Evolutionary conservation across 2,329 filamentous ascomycete species (phyloP).

Genomic region (Fusarium anthophilum): DNA sequence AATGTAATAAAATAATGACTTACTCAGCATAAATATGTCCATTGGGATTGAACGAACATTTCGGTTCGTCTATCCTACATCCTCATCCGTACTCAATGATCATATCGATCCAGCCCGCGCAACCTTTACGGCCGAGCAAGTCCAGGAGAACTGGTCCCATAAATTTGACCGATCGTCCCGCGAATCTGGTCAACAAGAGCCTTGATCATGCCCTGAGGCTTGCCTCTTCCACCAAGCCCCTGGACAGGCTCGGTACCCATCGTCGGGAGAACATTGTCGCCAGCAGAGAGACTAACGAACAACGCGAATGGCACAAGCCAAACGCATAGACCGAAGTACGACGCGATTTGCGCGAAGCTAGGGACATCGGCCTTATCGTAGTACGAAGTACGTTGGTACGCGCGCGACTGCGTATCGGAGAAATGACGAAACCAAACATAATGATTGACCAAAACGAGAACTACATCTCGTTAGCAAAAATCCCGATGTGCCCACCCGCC

Average conservation of each 20-base stretch:
- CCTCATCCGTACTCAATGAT: not conserved
- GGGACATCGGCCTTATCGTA: slow-evolving; percentile 74
- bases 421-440: slow-evolving; percentile 98
- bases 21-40: not conserved
- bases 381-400: slow-evolving; percentile 68
- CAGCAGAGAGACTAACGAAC: slow-evolving; percentile 92
- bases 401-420: slow-evolving; percentile 67
- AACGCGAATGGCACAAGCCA: slow-evolving; percentile 96
- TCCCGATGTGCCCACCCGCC: rapidly evolving
- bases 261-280: slow-evolving; percentile 92
- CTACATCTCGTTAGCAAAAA: slow-evolving; percentile 51
- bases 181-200: slow-evolving; percentile 68
- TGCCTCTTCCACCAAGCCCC: slow-evolving; percentile 57
- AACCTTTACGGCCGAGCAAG: slow-evolving; percentile 36
- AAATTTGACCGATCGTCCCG: slow-evolving; percentile 60
- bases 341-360: slow-evolving; percentile 91
- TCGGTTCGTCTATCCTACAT: not conserved
- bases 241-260: slow-evolving; percentile 75
- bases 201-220: slow-evolving; percentile 73
- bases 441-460: slow-evolving; percentile 87
- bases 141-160: slow-evolving; percentile 41
- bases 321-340: slow-evolving; percentile 94
- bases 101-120: not conserved
- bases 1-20: not conserved
- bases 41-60: not conserved